These are phyloP conservation scores for Alopecurus myosuroides DNA, from an alignment of 176 grass and related monocot genomes.

Conservation along the genomic window DNA sequence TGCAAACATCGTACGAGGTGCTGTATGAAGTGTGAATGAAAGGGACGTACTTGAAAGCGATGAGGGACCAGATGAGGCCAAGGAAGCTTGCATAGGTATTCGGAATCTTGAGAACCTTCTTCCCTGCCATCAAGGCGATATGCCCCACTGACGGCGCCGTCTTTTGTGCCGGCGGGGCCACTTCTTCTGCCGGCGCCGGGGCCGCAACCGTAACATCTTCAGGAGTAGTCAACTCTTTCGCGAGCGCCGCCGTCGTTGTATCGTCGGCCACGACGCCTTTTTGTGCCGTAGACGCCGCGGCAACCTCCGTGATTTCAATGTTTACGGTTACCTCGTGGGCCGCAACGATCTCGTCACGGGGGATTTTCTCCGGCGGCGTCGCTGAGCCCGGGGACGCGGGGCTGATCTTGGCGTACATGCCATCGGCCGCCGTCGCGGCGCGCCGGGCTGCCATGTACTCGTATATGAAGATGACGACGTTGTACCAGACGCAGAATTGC, in stretches of 20 bases:
- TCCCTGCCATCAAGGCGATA: constrained; percentile 45
- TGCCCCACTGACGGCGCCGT: constrained; percentile 19
- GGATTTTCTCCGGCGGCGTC: not conserved
- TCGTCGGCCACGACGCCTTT: not conserved
- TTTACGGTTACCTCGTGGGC: constrained; percentile 20
- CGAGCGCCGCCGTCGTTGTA: not conserved
- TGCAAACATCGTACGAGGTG: not conserved
- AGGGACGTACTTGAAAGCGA: constrained; percentile 66
- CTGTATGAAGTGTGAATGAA: not conserved
- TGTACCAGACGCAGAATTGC: constrained; percentile 90
- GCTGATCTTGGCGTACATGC: constrained; percentile 17
- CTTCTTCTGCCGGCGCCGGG: not conserved
- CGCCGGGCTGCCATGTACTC: constrained; percentile 72
- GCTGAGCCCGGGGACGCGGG: not conserved
- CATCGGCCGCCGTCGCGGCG: not conserved
- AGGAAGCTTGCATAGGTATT: constrained; percentile 83
- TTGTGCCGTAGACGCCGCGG: not conserved
- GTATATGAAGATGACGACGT: constrained; percentile 83
- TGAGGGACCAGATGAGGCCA: constrained; percentile 68
- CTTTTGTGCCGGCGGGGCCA: not conserved
- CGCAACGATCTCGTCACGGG: not conserved
- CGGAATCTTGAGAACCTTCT: constrained; percentile 67
- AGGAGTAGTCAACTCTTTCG: not conserved
- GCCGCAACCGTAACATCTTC: not conserved
- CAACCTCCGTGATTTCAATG: constrained; percentile 40